Evolutionary conservation across 176 grass and related monocot genomes (phyloP).

Genomic region (Alloteropsis semialata): DNA sequence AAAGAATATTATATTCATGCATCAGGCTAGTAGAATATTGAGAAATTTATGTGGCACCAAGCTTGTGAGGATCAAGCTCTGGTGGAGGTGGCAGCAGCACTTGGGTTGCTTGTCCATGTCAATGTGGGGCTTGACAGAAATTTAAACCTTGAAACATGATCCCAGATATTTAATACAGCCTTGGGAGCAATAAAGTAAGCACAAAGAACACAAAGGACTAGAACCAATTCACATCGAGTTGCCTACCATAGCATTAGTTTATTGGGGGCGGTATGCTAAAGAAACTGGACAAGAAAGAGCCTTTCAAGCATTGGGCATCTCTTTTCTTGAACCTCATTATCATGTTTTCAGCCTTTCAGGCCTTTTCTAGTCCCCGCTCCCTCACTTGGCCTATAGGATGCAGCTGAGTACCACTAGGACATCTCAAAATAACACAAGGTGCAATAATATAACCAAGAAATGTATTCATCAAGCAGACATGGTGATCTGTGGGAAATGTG

Average conservation of each 20-base stretch:
- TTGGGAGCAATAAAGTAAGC: constrained; percentile 33
- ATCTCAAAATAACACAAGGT: constrained; percentile 17
- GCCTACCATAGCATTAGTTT: constrained; percentile 41
- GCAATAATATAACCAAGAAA: neutral
- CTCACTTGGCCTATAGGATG: constrained; percentile 10
- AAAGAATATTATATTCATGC: constrained; percentile 28
- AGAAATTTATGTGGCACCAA: neutral
- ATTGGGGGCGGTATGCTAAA: constrained; percentile 15
- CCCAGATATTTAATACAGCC: constrained; percentile 24
- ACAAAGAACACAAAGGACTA: constrained; percentile 33
- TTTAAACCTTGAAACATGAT: constrained; percentile 44
- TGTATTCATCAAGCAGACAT: neutral
- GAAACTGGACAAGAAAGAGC: constrained; percentile 42
- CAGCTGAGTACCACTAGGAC: neutral
- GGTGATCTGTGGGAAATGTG: neutral
- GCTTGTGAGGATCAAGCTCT: constrained; percentile 32
- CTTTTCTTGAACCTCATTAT: constrained; percentile 46
- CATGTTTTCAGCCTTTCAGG: constrained; percentile 40
- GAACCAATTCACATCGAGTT: constrained; percentile 34
- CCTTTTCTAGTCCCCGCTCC: constrained; percentile 18
- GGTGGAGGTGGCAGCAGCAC: constrained; percentile 23
- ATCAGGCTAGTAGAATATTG: constrained; percentile 31
- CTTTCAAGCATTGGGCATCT: constrained; percentile 43
- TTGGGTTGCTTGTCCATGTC: constrained; percentile 43
- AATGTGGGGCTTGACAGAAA: constrained; percentile 27